phyloP scores from a whole-genome alignment of 176 grass and related monocot genomes.

The maize (Zea mays) region DNA sequence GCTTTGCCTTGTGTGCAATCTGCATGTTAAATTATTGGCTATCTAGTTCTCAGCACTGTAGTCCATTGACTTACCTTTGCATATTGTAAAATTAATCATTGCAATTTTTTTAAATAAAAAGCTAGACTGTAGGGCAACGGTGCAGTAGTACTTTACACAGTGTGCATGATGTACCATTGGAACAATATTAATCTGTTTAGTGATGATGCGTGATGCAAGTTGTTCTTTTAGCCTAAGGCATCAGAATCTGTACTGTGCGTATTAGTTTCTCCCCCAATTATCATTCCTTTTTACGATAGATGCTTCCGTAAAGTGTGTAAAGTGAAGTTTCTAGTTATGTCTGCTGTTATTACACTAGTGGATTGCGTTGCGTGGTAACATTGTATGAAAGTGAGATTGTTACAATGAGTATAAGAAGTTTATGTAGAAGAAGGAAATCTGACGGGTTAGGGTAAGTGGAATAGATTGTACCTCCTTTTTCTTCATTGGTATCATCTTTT shows the following conservation, averaged over 20 bases:
- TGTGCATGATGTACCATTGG: constrained; percentile 10
- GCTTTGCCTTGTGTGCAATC: constrained; percentile 14
- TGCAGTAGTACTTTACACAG: background rate
- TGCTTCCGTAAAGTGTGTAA: background rate
- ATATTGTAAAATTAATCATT: background rate
- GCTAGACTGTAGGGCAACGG: background rate
- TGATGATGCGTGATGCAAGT: constrained; percentile 20
- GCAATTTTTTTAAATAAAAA: background rate
- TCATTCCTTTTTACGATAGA: background rate
- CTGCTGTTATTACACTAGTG: background rate
- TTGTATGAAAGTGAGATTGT: too few species aligned
- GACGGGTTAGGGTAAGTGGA: too few species aligned
- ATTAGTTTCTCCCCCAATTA: background rate
- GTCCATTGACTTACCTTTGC: background rate
- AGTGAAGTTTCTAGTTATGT: background rate
- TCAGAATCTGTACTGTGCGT: background rate
- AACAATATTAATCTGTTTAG: background rate
- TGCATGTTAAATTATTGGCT: constrained; percentile 39
- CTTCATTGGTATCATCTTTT: too few species aligned
- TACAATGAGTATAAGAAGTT: too few species aligned
- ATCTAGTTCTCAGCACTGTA: constrained; percentile 10
- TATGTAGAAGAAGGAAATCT: too few species aligned
- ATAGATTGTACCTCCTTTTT: too few species aligned
- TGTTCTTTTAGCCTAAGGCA: background rate
- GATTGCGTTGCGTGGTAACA: too few species aligned